phyloP scores from a whole-genome alignment of 169 alveolate species.

The Eimeria maxima region DNA sequence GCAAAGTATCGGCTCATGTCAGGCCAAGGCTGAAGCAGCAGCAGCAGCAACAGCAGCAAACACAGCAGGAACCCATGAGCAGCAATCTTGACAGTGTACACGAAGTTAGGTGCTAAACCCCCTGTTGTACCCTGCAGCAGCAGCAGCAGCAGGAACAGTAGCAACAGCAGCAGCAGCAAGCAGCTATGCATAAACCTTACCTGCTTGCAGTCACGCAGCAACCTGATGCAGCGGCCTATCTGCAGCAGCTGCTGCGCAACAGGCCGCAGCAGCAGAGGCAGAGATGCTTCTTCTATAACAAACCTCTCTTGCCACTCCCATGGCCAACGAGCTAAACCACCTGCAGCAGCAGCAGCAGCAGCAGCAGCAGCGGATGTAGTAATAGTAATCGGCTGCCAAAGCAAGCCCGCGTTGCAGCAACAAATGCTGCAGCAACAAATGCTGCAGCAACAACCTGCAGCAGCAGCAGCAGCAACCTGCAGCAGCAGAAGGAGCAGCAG shows the following conservation, averaged over 20 bases:
- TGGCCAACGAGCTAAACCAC: not conserved
- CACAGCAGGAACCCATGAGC: too few species aligned
- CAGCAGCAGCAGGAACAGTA: not conserved
- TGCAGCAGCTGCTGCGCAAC: not conserved
- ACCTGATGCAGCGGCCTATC: not conserved
- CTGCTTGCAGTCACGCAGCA: conserved; percentile 10
- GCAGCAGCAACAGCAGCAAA: not conserved
- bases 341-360: conserved; percentile 14
- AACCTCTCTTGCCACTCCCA: conserved; percentile 18
- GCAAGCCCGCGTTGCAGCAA: too few species aligned
- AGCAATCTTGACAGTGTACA: too few species aligned
- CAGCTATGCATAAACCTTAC: too few species aligned
- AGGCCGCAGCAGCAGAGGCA: not conserved
- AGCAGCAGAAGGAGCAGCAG: not conserved
- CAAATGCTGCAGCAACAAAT: too few species aligned
- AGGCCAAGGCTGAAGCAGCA: conserved; percentile 12
- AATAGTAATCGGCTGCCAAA: too few species aligned
- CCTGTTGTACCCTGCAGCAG: not conserved
- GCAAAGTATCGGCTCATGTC: conserved; percentile 29
- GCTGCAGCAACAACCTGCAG: too few species aligned
- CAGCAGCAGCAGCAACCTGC: not conserved
- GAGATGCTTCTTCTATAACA: not conserved
- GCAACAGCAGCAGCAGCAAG: too few species aligned
- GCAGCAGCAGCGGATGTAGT: not conserved
- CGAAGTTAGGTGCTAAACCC: too few species aligned